Percentiles rank a stretch among this genome's conserved stretches.
Evolutionary conservation across 495 filamentous ascomycete genomes (phyloP).

Genomic region (Cudoniella acicularis): DNA sequence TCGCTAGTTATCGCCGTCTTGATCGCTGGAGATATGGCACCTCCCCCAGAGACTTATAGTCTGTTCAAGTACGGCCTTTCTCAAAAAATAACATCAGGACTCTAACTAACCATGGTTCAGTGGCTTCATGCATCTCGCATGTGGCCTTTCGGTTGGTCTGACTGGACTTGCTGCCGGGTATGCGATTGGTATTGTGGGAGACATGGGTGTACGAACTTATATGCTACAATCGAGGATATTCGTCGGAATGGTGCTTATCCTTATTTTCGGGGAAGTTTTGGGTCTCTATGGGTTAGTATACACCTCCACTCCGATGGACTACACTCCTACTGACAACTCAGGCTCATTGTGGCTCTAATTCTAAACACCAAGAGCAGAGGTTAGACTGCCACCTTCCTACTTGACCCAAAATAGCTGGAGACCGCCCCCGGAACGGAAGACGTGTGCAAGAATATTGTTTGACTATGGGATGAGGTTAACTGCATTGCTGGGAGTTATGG

Average conservation of each 20-base stretch:
- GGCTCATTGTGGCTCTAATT: conserved; percentile 56
- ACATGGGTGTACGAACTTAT: conserved; percentile 88
- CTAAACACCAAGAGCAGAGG: conserved; percentile 46
- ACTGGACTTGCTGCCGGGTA: conserved; percentile 95
- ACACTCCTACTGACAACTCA: conserved; percentile 20
- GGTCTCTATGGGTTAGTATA: conserved; percentile 87
- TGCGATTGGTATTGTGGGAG: conserved; percentile 92
- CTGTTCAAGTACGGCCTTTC: conserved; percentile 68
- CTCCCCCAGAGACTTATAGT: conserved; percentile 62
- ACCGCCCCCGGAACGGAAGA: neutral
- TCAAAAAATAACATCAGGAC: neutral
- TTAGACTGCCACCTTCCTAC: neutral
- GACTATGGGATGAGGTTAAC: conserved; percentile 14
- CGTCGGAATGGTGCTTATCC: conserved; percentile 96
- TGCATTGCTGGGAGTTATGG: conserved; percentile 28
- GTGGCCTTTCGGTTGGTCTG: conserved; percentile 87
- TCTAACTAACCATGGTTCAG: conserved; percentile 27
- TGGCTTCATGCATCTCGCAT: conserved; percentile 89
- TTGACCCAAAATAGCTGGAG: neutral
- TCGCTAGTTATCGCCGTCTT: conserved; percentile 93
- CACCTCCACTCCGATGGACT: neutral
- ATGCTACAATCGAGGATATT: conserved; percentile 95
- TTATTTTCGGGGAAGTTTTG: conserved; percentile 97
- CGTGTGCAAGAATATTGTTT: conserved; percentile 18
- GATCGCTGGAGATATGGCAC: conserved; percentile 78